Evolutionary conservation across 768 basidiomycete genomes (phyloP).

Genomic region (Filobasidium wieringae): DNA sequence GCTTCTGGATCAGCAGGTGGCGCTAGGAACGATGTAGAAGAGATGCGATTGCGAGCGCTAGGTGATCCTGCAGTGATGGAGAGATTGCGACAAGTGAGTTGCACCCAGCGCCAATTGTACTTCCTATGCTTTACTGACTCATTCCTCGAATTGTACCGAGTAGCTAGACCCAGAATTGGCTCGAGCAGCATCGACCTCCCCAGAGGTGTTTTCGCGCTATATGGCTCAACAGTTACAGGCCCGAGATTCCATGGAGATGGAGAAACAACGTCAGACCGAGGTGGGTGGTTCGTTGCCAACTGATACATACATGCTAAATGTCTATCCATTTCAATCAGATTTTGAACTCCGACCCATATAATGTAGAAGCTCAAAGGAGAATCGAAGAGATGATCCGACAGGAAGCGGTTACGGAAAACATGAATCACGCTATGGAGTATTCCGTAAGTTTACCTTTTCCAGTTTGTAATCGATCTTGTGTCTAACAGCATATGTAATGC

Average conservation of each 20-base stretch:
- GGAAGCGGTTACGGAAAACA: slow-evolving; percentile 78
- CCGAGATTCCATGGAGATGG: slow-evolving; percentile 38
- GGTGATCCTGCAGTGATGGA: slow-evolving; percentile 71
- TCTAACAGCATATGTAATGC: neutral
- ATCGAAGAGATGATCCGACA: slow-evolving; percentile 90
- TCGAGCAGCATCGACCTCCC: slow-evolving; percentile 55
- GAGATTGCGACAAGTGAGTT: slow-evolving; percentile 55
- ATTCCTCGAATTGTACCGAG: slow-evolving; percentile 41
- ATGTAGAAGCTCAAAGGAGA: slow-evolving; percentile 77
- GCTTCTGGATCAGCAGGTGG: neutral
- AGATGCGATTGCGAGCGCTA: slow-evolving; percentile 76
- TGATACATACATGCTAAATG: neutral
- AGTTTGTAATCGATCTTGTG: slow-evolving; percentile 20
- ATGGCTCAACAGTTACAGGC: slow-evolving; percentile 24
- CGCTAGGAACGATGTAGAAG: slow-evolving; percentile 71
- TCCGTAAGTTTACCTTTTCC: slow-evolving; percentile 30
- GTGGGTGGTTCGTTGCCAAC: slow-evolving; percentile 8
- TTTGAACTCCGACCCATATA: slow-evolving; percentile 78
- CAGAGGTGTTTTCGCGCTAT: slow-evolving; percentile 64
- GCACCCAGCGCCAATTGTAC: neutral
- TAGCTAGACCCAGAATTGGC: slow-evolving; percentile 64
- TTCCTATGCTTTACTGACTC: neutral
- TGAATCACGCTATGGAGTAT: slow-evolving; percentile 87
- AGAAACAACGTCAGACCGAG: slow-evolving; percentile 46
- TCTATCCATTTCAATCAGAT: slow-evolving; percentile 43